A percentile compares a stretch with the other conserved stretches of the same genome.
These are phyloP conservation scores for Lactifluus rugatus DNA, from an alignment of 768 basidiomycete species.

Conservation along the genomic window DNA sequence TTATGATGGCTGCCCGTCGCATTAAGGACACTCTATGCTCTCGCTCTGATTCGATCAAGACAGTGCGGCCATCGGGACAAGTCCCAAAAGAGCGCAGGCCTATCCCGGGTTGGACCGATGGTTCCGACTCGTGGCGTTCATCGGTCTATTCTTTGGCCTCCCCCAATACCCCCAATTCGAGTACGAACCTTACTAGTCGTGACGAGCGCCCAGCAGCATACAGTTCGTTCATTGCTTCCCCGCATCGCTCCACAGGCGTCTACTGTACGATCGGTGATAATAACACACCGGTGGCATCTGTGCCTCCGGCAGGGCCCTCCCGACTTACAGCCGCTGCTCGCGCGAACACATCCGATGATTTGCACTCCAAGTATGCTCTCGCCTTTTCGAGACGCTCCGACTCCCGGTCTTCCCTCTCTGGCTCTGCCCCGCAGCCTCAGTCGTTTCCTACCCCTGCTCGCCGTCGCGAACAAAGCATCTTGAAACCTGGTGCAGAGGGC, in stretches of 20 bases:
- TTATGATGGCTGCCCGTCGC: slow-evolving; percentile 61
- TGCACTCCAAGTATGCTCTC: slow-evolving; percentile 46
- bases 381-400: slow-evolving; percentile 48
- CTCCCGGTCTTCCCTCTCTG: slow-evolving; percentile 34
- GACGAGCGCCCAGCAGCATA: slow-evolving; percentile 31
- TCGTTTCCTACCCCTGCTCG: slow-evolving; percentile 27
- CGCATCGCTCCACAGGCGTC: slow-evolving; percentile 40
- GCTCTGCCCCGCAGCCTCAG: slow-evolving; percentile 26
- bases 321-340: slow-evolving; percentile 23
- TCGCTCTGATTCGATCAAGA: slow-evolving; percentile 29
- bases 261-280: slow-evolving; percentile 37
- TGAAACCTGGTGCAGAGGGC: slow-evolving; percentile 54
- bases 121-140: slow-evolving; percentile 57
- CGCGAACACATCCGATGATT: slow-evolving; percentile 30
- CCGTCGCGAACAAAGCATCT: slow-evolving; percentile 42
- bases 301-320: slow-evolving; percentile 17
- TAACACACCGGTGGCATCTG: slow-evolving; percentile 16
- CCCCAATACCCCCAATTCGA: slow-evolving; percentile 26
- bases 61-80: slow-evolving; percentile 14
- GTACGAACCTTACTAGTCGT: slow-evolving; percentile 23
- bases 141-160: slow-evolving; percentile 46
- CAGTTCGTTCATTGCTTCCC: slow-evolving; percentile 40
- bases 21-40: slow-evolving; percentile 40
- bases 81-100: slow-evolving; percentile 29
- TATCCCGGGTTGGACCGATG: slow-evolving; percentile 64